Evolutionary conservation across 352 stramenopile genomes (phyloP), one percentile per base, ranked within the genome.

Genomic region (Globisporangium nagaii): DNA sequence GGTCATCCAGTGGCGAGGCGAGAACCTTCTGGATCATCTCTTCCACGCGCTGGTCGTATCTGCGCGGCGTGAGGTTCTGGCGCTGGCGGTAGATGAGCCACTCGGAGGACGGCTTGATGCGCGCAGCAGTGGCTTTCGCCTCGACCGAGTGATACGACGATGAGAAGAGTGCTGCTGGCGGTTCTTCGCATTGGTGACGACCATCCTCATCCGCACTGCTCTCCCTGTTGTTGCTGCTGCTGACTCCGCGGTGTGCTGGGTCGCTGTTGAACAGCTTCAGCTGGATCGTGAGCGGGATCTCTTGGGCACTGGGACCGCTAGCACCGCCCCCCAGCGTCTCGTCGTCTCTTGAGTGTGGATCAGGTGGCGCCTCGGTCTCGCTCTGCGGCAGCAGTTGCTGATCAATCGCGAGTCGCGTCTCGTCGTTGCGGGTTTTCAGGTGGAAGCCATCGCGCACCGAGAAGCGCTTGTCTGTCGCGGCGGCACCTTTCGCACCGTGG

Each of bases 401-500:
- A 44, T 84, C 73, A 20, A 88, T 70, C 35, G 56, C 65, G 15
- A 58, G 65, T 2, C 68, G 55, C 25, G 58, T 56, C 43, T 86
- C 78, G 36, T 80, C 67, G 36, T 86, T 87, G 40, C 63, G 68
- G 3, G 63, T 69, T 44, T 79, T 84, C 9, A 90, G 47, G 60
- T 90, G 79, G 56, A 90, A 90, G 15, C 79, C 79, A 45, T 90
- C 79, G 13, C 79, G 79, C 12, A 88, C 68, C 0, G 74, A 75
- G 47, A 88, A 88, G 24, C 65, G 68, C 43, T 82, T 84, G n/a
- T 55, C 61, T 3, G 13, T n/a, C 1, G 24, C 24, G 25, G 35
- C 5, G 0, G 22, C 24, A 12, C 36, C 12, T 49, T 49, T 49
- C 17, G 17, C 15, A 25, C 25, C 24, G n/a, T 11, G 35, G 17